Conservation (phyloP, 768 basidiomycete species). For the Lactifluus volemus region DNA sequence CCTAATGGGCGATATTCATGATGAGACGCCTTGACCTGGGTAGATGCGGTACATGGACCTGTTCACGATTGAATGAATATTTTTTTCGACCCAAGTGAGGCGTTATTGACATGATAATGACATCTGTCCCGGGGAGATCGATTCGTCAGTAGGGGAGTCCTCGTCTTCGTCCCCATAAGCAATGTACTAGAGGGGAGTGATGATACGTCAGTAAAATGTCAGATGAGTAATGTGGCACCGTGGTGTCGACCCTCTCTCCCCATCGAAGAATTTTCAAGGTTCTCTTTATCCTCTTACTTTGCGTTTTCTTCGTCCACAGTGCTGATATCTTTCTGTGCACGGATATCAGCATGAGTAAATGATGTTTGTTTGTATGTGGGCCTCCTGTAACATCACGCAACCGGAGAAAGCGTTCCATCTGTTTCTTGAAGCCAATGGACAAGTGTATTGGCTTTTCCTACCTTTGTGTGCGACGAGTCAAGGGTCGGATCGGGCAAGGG, state of each 20-base stretch:
- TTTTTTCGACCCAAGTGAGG: no score
- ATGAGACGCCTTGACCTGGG: no score
- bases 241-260: not conserved
- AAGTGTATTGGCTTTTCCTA: not conserved
- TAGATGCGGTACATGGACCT: no score
- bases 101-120: no score
- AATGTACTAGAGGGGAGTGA: not conserved
- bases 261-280: not conserved
- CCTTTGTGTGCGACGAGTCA: not conserved
- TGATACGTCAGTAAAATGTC: not conserved
- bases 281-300: not conserved
- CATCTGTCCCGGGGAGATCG: not conserved
- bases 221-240: not conserved
- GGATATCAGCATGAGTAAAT: no score
- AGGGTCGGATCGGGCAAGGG: not conserved
- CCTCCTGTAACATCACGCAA: no score
- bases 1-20: no score
- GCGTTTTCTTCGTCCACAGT: not conserved
- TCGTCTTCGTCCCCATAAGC: not conserved
- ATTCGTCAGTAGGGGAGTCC: not conserved
- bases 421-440: no score
- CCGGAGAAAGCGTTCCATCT: no score
- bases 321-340: not conserved
- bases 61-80: no score
- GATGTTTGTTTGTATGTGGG: no score